Percentiles rank a stretch among this genome's conserved stretches.
phyloP scores from a whole-genome alignment of 2,329 filamentous ascomycete genomes.

The Lasiodiplodia citricola region DNA sequence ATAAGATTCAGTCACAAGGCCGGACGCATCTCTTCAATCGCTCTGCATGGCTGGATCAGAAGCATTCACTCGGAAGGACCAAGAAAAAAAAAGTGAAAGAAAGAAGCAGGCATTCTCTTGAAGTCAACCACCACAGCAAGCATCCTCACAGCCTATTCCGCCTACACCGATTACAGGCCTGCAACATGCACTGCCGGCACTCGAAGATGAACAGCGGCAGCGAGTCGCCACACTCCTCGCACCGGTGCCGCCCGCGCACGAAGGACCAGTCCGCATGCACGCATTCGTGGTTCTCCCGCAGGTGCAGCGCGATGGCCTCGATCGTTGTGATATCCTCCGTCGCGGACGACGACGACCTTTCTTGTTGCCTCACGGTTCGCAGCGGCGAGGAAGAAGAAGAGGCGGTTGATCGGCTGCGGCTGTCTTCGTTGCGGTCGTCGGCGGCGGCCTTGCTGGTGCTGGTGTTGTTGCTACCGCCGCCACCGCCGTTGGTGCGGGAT shows the following conservation, averaged over 20 bases:
- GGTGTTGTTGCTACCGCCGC: too few relatives aligned
- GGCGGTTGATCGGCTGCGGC: too few relatives aligned
- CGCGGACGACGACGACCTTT: too few relatives aligned
- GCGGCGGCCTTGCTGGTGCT: too few relatives aligned
- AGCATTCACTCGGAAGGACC: not conserved
- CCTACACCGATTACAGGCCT: conserved; percentile 13
- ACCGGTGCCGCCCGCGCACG: not conserved
- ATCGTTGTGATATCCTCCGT: not conserved
- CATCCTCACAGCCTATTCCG: conserved; percentile 10
- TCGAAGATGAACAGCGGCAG: conserved; percentile 23
- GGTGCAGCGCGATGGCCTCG: not conserved
- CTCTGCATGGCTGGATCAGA: not conserved
- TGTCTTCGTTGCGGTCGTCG: not conserved
- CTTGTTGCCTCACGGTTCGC: too few relatives aligned
- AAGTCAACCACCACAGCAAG: too few relatives aligned
- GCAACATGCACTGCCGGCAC: conserved; percentile 1
- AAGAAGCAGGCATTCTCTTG: too few relatives aligned
- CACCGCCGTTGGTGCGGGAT: not conserved
- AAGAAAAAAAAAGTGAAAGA: too few relatives aligned
- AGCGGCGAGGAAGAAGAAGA: not conserved
- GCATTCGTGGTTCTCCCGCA: conserved; percentile 18
- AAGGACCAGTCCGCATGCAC: not conserved
- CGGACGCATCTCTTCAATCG: too few relatives aligned
- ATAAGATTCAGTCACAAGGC: too few relatives aligned
- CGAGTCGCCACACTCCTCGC: conserved; percentile 2